Evolutionary conservation across 2,329 filamentous ascomycete genomes (phyloP).

Genomic region (Trichoderma atroviride): DNA sequence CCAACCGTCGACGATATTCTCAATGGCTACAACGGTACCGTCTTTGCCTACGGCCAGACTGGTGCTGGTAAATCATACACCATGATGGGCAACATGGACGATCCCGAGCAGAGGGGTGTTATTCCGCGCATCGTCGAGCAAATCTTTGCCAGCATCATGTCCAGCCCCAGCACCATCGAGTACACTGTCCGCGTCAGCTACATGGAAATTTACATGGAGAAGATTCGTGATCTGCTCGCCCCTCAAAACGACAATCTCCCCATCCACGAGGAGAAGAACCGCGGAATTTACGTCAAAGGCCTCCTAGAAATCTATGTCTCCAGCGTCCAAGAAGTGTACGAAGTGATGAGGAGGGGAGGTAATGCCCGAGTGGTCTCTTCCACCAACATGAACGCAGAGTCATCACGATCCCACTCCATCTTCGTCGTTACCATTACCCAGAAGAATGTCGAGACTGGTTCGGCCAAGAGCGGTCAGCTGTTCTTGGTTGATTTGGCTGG

Average conservation of each 20-base stretch:
- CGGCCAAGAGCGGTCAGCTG: slow-evolving; percentile 92
- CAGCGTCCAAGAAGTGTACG: slow-evolving; percentile 92
- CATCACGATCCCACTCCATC: slow-evolving; percentile 96
- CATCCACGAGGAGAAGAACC: slow-evolving; percentile 96
- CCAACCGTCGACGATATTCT: slow-evolving; percentile 96
- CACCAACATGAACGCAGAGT: slow-evolving; percentile 99
- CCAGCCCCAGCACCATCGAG: slow-evolving; percentile 89
- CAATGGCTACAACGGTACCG: slow-evolving; percentile 98
- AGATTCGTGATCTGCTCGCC: slow-evolving; percentile 87
- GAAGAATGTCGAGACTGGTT: slow-evolving; percentile 96
- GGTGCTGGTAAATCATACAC: slow-evolving; percentile 99
- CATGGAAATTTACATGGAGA: slow-evolving; percentile 99
- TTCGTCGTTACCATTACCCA: slow-evolving; percentile 96
- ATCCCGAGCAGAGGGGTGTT: slow-evolving; percentile 84
- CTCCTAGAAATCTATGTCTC: slow-evolving; percentile 94
- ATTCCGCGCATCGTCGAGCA: slow-evolving; percentile 97
- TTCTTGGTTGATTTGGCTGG: slow-evolving; percentile 98
- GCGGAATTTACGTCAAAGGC: slow-evolving; percentile 95
- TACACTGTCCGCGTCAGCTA: slow-evolving; percentile 99
- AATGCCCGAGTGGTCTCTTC: slow-evolving; percentile 87
- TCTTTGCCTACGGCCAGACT: slow-evolving; percentile 98
- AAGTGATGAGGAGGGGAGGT: slow-evolving; percentile 93
- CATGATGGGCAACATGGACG: slow-evolving; percentile 82
- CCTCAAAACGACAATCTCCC: slow-evolving; percentile 96
- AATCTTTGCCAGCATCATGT: slow-evolving; percentile 93